phyloP scores from a whole-genome alignment of 352 stramenopile species.

The Globisporangium takayamanum region DNA sequence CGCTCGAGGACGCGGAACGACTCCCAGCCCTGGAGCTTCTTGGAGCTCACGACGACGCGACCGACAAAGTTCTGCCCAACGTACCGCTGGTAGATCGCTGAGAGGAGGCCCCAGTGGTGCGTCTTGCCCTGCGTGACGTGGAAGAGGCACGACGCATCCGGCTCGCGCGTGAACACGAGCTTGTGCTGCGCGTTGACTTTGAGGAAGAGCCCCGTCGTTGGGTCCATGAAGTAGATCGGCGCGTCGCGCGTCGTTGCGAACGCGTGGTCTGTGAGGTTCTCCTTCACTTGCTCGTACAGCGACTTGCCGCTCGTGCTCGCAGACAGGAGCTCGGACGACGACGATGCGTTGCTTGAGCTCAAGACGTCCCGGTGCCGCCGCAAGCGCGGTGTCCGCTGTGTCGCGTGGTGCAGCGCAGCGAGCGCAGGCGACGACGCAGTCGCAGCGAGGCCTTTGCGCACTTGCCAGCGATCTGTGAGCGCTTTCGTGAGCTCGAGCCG shows the following conservation, averaged over 20 bases:
- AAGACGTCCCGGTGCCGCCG: constrained; percentile 8
- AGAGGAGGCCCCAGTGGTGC: constrained; percentile 78
- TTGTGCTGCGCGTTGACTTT: constrained; percentile 56
- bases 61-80: constrained; percentile 75
- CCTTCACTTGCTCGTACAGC: constrained; percentile 62
- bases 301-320: constrained; percentile 42
- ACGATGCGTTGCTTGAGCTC: background rate
- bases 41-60: constrained; percentile 43
- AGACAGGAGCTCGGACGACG: constrained; percentile 25
- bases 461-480: constrained; percentile 40
- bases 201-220: constrained; percentile 41
- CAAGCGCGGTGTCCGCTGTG: constrained; percentile 3
- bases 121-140: constrained; percentile 64
- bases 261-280: constrained; percentile 45
- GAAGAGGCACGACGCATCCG: constrained; percentile 69
- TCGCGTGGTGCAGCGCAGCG: constrained; percentile 4
- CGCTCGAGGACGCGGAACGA: constrained; percentile 61
- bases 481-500: constrained; percentile 35
- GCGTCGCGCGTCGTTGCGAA: constrained; percentile 35
- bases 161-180: constrained; percentile 51
- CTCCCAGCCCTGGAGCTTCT: constrained; percentile 71
- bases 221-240: constrained; percentile 69
- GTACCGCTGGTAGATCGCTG: constrained; percentile 49
- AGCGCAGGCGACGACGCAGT: constrained; percentile 14
- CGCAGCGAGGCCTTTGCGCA: constrained; percentile 1